These are phyloP conservation scores for Magnusiomyces fungicola DNA, from an alignment of 1,139 yeast species.

Conservation along the genomic window DNA sequence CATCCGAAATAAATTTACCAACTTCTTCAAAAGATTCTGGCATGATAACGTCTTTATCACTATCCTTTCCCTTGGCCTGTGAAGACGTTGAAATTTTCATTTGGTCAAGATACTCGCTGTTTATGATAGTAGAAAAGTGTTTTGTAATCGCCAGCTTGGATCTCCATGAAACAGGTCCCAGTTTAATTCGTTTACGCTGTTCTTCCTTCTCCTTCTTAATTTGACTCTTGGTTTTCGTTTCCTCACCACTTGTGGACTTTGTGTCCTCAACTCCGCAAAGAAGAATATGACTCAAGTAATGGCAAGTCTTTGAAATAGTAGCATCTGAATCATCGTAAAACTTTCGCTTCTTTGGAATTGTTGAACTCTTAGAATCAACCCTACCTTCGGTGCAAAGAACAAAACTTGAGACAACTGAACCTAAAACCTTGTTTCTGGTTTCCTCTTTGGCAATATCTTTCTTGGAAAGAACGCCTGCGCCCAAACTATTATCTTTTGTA, in stretches of 20 bases:
- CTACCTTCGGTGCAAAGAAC: conserved; percentile 8
- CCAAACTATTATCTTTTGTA: conserved; percentile 4
- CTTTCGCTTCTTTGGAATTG: too few relatives aligned
- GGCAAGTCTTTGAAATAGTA: not conserved
- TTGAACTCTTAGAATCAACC: too few relatives aligned
- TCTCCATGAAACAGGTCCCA: conserved; percentile 48
- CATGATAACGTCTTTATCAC: too few relatives aligned
- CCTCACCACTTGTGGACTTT: not conserved
- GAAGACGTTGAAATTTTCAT: too few relatives aligned
- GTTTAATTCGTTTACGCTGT: too few relatives aligned
- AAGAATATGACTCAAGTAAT: not conserved
- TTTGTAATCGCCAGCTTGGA: conserved; percentile 37
- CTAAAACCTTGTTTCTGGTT: conserved; percentile 31
- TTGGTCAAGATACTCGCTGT: not conserved
- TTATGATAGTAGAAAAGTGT: not conserved
- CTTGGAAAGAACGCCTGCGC: conserved; percentile 1
- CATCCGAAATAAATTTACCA: conserved; percentile 22
- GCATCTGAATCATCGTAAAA: conserved; percentile 3
- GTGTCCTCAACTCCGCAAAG: not conserved
- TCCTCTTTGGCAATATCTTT: conserved; percentile 34
- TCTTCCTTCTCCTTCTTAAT: too few relatives aligned
- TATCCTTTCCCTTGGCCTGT: too few relatives aligned
- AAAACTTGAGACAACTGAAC: conserved; percentile 23
- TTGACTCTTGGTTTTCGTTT: not conserved
- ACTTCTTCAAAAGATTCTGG: too few relatives aligned